Conservation (phyloP, 2,329 filamentous ascomycete species). For the Coniochaeta hoffmannii region DNA sequence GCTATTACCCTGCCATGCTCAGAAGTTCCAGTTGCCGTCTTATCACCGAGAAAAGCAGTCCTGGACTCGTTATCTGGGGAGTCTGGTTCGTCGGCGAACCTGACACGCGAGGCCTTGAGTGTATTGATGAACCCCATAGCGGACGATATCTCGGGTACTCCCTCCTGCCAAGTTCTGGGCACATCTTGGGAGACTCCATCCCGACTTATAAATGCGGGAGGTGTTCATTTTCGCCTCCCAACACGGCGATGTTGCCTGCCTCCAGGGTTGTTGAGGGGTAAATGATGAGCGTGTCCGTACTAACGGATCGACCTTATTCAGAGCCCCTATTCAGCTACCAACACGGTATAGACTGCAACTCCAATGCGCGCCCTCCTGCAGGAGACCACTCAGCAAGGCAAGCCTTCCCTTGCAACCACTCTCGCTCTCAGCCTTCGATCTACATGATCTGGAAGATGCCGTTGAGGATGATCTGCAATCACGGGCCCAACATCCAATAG, state of each 20-base stretch:
- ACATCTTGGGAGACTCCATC: background rate
- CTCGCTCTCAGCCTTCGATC: too few species aligned
- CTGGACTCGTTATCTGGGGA: background rate
- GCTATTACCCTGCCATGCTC: background rate
- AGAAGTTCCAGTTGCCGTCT: background rate
- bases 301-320: too few species aligned
- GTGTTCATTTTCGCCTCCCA: background rate
- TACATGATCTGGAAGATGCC: too few species aligned
- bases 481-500: too few species aligned
- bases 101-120: background rate
- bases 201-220: background rate
- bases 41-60: background rate
- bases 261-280: too few species aligned
- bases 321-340: background rate
- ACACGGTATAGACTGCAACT: background rate
- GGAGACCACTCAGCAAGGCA: background rate
- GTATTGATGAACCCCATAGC: background rate
- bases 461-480: too few species aligned
- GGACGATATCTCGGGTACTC: background rate
- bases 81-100: background rate
- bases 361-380: background rate
- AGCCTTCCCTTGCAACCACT: constrained; percentile 7
- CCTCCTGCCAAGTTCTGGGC: background rate
- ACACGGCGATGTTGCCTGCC: too few species aligned
- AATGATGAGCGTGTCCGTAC: too few species aligned